Percentiles rank a stretch among this genome's conserved stretches.
These are phyloP conservation scores for Acer negundo DNA, from an alignment of 345 rosid genomes.

Conservation along the genomic window DNA sequence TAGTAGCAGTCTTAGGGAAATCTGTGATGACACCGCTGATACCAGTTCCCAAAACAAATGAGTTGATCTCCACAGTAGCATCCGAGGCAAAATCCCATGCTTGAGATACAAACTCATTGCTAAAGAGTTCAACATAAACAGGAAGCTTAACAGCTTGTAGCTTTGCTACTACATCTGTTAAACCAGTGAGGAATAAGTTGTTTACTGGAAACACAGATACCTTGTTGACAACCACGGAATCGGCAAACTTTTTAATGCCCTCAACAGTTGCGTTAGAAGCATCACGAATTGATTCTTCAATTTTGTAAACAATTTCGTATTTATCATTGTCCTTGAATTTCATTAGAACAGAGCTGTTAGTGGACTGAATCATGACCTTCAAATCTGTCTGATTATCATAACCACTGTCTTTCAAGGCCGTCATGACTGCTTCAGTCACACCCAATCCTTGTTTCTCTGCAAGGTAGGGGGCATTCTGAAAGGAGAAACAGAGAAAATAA, in stretches of 20 bases:
- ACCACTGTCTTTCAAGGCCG: slow-evolving; percentile 61
- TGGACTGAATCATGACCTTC: slow-evolving; percentile 84
- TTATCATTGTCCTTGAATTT: slow-evolving; percentile 48
- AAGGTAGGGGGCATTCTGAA: slow-evolving; percentile 80
- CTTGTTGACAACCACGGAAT: slow-evolving; percentile 61
- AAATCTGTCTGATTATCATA: slow-evolving; percentile 44
- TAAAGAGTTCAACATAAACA: slow-evolving; percentile 67
- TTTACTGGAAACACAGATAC: slow-evolving; percentile 45
- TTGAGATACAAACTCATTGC: slow-evolving; percentile 88
- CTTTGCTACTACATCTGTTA: slow-evolving; percentile 49
- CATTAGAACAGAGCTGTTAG: slow-evolving; percentile 68
- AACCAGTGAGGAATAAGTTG: slow-evolving; percentile 27
- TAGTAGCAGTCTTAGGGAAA: slow-evolving; percentile 76
- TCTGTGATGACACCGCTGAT: slow-evolving; percentile 77
- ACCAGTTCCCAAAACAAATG: slow-evolving; percentile 25
- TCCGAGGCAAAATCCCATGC: slow-evolving; percentile 89
- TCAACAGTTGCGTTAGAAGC: slow-evolving; percentile 47
- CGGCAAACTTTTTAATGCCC: slow-evolving; percentile 70
- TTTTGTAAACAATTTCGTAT: slow-evolving; percentile 64
- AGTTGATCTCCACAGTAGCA: slow-evolving; percentile 74
- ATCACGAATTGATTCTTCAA: slow-evolving; percentile 65
- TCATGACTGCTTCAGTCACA: slow-evolving; percentile 57
- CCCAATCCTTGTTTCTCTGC: slow-evolving; percentile 50
- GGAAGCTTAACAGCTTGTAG: slow-evolving; percentile 53
- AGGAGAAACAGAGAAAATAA: slow-evolving; percentile 15